phyloP scores from a whole-genome alignment of 306 rosid genomes.

The Fragaria ananassa region DNA sequence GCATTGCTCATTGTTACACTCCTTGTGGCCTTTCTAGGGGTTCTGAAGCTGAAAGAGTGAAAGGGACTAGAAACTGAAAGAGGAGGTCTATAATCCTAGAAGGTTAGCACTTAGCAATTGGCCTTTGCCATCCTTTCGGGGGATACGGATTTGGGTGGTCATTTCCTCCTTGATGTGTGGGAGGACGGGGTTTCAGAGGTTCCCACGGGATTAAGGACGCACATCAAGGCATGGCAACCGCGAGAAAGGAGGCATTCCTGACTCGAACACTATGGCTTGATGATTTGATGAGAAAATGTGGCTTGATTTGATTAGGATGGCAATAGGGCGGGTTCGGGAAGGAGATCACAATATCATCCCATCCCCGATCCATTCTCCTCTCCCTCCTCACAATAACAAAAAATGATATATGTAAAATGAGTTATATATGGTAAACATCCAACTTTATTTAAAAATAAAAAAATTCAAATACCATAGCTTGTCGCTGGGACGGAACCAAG shows the following conservation, averaged over 20 bases:
- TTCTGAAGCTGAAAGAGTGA: constrained; percentile 25
- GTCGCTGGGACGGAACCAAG: no score
- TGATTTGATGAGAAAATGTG: no score
- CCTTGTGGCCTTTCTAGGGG: constrained; percentile 19
- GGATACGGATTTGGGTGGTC: background rate
- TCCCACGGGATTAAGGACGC: background rate
- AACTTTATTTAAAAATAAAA: no score
- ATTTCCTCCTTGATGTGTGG: background rate
- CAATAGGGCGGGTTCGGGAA: no score
- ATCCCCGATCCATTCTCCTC: no score
- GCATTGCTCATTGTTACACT: constrained; percentile 20
- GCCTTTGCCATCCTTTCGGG: background rate
- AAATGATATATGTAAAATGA: no score
- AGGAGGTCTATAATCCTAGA: background rate
- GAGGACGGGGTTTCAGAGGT: background rate
- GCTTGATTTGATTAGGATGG: no score
- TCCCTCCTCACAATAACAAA: no score
- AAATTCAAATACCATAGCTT: no score
- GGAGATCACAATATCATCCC: no score
- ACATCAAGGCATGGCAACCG: background rate
- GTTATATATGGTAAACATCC: no score
- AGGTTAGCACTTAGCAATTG: background rate
- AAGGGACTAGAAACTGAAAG: background rate
- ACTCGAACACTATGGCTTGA: no score
- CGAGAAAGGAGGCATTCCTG: background rate